Percentiles rank a stretch among this genome's conserved stretches.
Conservation (phyloP, 352 stramenopile species). For the Pythium inflatum region DNA sequence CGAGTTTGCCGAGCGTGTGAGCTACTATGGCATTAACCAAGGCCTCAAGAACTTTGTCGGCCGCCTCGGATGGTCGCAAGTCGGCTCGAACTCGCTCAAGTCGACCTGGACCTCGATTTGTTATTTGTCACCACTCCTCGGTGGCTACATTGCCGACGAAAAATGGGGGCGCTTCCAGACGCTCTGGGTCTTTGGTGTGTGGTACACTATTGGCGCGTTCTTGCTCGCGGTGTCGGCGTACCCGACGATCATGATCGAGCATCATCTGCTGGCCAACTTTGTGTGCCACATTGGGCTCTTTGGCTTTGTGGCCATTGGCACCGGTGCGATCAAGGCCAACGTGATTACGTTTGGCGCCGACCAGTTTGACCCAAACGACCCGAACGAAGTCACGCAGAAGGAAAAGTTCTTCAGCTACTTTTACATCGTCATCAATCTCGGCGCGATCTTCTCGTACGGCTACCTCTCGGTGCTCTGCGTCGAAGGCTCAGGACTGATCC, state of each 20-base stretch:
- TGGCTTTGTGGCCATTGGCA: slow-evolving; percentile 72
- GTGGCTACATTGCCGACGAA: slow-evolving; percentile 86
- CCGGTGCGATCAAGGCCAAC: slow-evolving; percentile 86
- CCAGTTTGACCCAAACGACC: slow-evolving; percentile 87
- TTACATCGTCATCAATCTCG: slow-evolving; percentile 92
- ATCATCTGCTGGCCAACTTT: slow-evolving; percentile 54
- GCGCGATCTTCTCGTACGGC: slow-evolving; percentile 90
- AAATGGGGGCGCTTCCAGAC: slow-evolving; percentile 87
- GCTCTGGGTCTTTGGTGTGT: slow-evolving; percentile 80
- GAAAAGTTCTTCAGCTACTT: slow-evolving; percentile 92
- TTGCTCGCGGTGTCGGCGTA: slow-evolving; percentile 70
- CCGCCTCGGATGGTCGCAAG: slow-evolving; percentile 70
- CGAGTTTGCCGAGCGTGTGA: slow-evolving; percentile 77
- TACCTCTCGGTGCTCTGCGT: slow-evolving; percentile 91
- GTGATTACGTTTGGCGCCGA: slow-evolving; percentile 87
- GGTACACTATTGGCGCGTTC: slow-evolving; percentile 77
- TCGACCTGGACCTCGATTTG: slow-evolving; percentile 89
- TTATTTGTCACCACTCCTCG: slow-evolving; percentile 81
- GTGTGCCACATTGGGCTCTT: slow-evolving; percentile 82
- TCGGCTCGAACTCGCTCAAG: slow-evolving; percentile 87
- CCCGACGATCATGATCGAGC: slow-evolving; percentile 53
- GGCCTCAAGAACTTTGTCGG: slow-evolving; percentile 89
- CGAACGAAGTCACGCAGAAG: slow-evolving; percentile 79
- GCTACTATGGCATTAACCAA: slow-evolving; percentile 90
- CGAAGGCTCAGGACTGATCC: slow-evolving; percentile 74